Percentiles rank a stretch among this genome's conserved stretches.
These are phyloP conservation scores for Cladophialophora psammophila DNA, from an alignment of 2,329 filamentous ascomycete species.

Conservation along the genomic window DNA sequence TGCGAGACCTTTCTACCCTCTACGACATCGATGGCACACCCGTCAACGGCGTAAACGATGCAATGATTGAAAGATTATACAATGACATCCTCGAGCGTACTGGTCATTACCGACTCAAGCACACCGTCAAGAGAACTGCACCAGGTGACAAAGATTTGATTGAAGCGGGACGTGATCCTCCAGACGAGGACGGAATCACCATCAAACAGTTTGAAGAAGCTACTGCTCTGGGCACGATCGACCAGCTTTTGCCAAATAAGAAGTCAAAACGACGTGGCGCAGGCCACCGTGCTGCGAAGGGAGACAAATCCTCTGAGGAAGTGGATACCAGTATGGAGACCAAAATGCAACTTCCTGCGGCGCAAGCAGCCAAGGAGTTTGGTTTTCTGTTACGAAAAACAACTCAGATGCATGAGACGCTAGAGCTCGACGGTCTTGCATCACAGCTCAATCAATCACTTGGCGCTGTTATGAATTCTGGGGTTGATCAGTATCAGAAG, in stretches of 20 bases:
- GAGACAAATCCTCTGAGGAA: slow-evolving; percentile 67
- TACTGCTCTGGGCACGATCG: slow-evolving; percentile 63
- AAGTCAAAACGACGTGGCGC: slow-evolving; percentile 53
- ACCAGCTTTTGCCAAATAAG: slow-evolving; percentile 52
- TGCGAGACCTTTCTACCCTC: slow-evolving; percentile 82
- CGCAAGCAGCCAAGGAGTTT: slow-evolving; percentile 77
- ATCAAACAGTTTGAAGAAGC: slow-evolving; percentile 78
- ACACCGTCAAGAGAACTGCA: slow-evolving; percentile 72
- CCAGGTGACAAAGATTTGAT: slow-evolving; percentile 85
- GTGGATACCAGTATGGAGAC: slow-evolving; percentile 75
- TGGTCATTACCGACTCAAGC: slow-evolving; percentile 86
- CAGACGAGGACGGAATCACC: slow-evolving; percentile 74
- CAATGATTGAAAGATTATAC: slow-evolving; percentile 87
- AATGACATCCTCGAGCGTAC: slow-evolving; percentile 94
- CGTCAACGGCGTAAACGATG: slow-evolving; percentile 79
- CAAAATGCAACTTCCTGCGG: slow-evolving; percentile 76
- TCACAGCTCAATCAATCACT: slow-evolving; percentile 73
- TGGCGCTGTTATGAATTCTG: slow-evolving; percentile 89
- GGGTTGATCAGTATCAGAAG: slow-evolving; percentile 84
- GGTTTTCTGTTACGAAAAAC: slow-evolving; percentile 79
- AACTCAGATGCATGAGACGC: slow-evolving; percentile 67
- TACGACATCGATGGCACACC: slow-evolving; percentile 73
- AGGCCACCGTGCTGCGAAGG: slow-evolving; percentile 58
- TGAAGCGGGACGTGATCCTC: slow-evolving; percentile 80
- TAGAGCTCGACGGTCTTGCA: slow-evolving; percentile 74